These are phyloP conservation scores for Rhodomyrtus psidioides DNA, from an alignment of 441 rosid genomes.

Conservation along the genomic window DNA sequence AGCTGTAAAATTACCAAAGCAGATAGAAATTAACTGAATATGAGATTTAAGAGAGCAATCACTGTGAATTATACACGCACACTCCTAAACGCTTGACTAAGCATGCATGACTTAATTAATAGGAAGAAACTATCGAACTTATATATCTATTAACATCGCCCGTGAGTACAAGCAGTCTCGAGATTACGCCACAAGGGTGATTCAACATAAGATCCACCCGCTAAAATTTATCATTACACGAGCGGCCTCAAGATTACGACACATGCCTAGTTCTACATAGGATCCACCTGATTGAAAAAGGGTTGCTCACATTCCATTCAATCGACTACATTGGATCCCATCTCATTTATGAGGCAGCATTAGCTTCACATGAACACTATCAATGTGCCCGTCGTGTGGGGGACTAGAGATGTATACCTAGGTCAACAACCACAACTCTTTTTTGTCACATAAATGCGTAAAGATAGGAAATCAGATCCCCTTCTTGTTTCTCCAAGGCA, in stretches of 20 bases:
- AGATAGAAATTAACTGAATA: background rate
- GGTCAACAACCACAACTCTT: background rate
- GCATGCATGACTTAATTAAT: background rate
- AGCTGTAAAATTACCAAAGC: conserved; percentile 22
- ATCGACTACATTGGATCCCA: background rate
- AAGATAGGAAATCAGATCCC: background rate
- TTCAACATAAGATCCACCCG: background rate
- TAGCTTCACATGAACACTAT: background rate
- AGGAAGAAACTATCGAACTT: background rate
- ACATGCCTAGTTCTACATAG: background rate
- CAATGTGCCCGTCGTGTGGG: background rate
- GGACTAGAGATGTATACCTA: background rate
- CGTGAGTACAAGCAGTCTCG: background rate
- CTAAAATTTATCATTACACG: background rate
- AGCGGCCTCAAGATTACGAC: background rate
- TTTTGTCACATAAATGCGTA: background rate
- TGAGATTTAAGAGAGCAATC: background rate
- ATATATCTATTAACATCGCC: background rate
- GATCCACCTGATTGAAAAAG: background rate
- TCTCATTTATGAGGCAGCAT: background rate
- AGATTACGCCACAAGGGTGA: background rate
- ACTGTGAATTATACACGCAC: background rate
- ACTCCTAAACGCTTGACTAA: background rate
- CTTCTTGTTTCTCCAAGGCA: background rate
- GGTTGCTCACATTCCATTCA: background rate